A percentile compares a stretch with the other conserved stretches of the same genome.
These are phyloP conservation scores for Hibiscus trionum DNA, from an alignment of 345 rosid genomes.

Conservation along the genomic window DNA sequence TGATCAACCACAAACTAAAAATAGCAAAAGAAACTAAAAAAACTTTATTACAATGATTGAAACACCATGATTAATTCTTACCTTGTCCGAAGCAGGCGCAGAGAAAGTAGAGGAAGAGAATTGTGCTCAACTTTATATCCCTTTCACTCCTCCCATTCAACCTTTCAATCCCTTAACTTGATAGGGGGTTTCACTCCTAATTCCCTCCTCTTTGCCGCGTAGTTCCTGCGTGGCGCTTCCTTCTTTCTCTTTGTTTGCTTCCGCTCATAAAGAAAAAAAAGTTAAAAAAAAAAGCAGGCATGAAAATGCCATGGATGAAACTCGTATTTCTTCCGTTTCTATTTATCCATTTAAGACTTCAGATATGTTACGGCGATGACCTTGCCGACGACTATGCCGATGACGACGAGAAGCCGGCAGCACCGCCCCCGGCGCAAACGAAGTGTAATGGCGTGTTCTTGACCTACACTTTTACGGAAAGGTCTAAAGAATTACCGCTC, in stretches of 20 bases:
- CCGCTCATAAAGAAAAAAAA: neutral
- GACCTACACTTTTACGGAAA: constrained; percentile 42
- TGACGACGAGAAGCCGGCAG: constrained; percentile 10
- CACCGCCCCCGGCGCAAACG: constrained; percentile 52
- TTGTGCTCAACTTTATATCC: constrained; percentile 22
- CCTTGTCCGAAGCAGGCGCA: constrained; percentile 28
- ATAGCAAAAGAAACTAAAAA: neutral
- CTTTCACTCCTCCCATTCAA: constrained; percentile 17
- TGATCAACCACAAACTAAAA: constrained; percentile 1
- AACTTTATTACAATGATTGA: neutral
- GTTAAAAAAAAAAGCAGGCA: constrained; percentile 15
- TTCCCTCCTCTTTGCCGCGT: constrained; percentile 22
- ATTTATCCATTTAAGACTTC: constrained; percentile 10
- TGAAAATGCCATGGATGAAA: constrained; percentile 31
- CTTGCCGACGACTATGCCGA: constrained; percentile 16
- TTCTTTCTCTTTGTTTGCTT: neutral
- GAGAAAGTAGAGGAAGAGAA: constrained; percentile 39
- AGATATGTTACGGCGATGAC: constrained; percentile 31
- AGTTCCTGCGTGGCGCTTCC: constrained; percentile 13
- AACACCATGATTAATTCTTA: neutral
- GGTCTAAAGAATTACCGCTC: constrained; percentile 53
- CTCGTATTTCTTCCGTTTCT: constrained; percentile 13
- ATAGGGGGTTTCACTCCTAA: constrained; percentile 23
- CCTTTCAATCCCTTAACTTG: constrained; percentile 10
- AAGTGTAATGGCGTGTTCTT: constrained; percentile 66